phyloP scores from a whole-genome alignment of 805 yeast species.

The Wickerhamiella bombiphila region DNA sequence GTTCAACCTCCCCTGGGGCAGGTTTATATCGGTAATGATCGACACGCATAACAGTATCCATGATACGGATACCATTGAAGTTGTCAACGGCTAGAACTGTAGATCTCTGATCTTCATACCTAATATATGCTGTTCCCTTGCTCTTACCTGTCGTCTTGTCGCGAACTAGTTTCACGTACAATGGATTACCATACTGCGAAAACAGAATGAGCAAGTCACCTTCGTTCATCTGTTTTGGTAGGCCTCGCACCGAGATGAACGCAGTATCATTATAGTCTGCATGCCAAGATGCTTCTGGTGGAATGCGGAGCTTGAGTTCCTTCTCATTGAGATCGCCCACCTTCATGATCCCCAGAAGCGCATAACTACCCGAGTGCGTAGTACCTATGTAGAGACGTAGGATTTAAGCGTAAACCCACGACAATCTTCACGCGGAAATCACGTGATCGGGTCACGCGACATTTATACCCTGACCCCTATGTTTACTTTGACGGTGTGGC shows the following conservation, averaged over 20 bases:
- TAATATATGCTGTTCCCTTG: constrained; percentile 65
- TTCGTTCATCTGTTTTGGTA: constrained; percentile 52
- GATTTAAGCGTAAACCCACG: too few species aligned
- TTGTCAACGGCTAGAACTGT: constrained; percentile 81
- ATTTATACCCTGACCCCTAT: too few species aligned
- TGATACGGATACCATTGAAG: constrained; percentile 42
- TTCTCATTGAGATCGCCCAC: constrained; percentile 41
- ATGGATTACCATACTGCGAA: constrained; percentile 82
- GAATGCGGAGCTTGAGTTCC: constrained; percentile 48
- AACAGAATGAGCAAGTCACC: constrained; percentile 29
- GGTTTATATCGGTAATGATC: neutral
- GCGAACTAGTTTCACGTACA: constrained; percentile 52
- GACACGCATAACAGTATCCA: neutral
- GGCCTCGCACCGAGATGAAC: constrained; percentile 59
- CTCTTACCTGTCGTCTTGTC: constrained; percentile 53
- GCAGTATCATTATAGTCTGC: constrained; percentile 64
- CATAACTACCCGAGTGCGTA: too few species aligned
- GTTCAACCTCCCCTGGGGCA: constrained; percentile 2
- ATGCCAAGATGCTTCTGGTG: constrained; percentile 75
- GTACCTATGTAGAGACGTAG: too few species aligned
- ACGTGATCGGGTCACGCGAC: too few species aligned
- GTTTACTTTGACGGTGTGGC: too few species aligned
- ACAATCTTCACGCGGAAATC: too few species aligned
- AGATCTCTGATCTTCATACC: constrained; percentile 69
- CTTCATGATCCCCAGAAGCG: constrained; percentile 6